Evolutionary conservation across 202 grass and related monocot genomes (phyloP).

Genomic region (Carex sylvatica): DNA sequence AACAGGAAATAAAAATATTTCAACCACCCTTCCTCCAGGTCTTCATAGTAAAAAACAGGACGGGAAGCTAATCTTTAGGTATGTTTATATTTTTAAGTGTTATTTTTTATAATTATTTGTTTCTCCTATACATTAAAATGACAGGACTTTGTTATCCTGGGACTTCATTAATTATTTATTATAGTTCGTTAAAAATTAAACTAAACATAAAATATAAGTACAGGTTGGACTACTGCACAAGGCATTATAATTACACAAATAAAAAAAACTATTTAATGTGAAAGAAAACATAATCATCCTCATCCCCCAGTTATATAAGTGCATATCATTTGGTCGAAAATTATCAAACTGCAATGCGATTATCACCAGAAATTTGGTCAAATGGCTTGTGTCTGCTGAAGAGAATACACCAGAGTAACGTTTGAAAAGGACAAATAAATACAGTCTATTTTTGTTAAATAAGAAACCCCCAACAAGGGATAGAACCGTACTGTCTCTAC

Average conservation of each 20-base stretch:
- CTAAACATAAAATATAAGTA: not conserved
- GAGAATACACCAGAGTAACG: not conserved
- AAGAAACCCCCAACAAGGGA: no score
- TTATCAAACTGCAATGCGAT: not conserved
- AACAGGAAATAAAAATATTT: not conserved
- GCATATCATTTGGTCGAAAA: no score
- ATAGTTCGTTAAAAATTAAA: not conserved
- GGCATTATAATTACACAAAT: no score
- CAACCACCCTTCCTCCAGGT: not conserved
- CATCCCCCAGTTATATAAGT: no score
- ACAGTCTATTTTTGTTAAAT: not conserved
- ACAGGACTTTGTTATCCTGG: not conserved
- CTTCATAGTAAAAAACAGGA: not conserved
- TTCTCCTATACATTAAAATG: not conserved
- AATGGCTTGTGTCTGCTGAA: not conserved
- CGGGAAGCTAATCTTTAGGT: not conserved
- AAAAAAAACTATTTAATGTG: no score
- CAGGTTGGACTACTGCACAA: not conserved
- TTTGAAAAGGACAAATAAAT: no score
- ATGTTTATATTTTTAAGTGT: not conserved
- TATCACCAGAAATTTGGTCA: not conserved
- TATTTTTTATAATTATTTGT: not conserved
- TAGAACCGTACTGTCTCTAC: no score
- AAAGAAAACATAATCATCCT: no score
- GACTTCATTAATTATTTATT: not conserved